phyloP scores from a whole-genome alignment of 306 rosid genomes.

The Inga oerstediana region DNA sequence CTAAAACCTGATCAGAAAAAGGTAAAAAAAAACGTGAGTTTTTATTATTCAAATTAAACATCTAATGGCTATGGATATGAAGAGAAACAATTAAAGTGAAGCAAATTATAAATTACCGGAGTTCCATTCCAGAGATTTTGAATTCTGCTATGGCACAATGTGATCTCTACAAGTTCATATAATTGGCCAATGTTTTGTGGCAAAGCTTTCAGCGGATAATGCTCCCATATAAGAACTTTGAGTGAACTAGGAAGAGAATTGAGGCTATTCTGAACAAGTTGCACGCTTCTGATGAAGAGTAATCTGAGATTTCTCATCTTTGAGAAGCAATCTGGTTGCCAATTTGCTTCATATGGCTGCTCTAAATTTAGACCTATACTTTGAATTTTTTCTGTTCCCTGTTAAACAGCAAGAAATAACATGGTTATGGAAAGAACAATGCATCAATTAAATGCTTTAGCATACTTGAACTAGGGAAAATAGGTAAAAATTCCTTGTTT shows the following conservation, averaged over 20 bases:
- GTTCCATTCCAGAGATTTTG: not conserved
- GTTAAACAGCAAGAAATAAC: not conserved
- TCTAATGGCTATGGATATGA: too few species aligned
- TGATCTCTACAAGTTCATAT: not conserved
- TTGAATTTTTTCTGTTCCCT: constrained; percentile 2
- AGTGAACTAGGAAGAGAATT: constrained; percentile 10
- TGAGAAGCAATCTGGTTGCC: constrained; percentile 7
- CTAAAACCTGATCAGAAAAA: not conserved
- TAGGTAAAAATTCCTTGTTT: too few species aligned
- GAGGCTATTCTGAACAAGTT: not conserved
- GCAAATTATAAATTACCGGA: not conserved
- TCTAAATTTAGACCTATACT: not conserved
- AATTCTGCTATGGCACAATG: not conserved
- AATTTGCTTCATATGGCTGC: not conserved
- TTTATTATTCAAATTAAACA: not conserved
- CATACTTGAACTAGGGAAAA: too few species aligned
- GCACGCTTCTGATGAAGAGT: not conserved
- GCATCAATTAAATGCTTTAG: too few species aligned
- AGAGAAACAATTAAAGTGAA: not conserved
- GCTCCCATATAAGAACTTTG: constrained; percentile 17
- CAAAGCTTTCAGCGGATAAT: not conserved
- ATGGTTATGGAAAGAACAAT: not conserved
- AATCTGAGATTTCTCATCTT: constrained; percentile 16
- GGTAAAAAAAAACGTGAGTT: not conserved
- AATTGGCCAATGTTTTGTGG: not conserved